phyloP scores from a whole-genome alignment of 345 rosid genomes.

The Tarenaya hassleriana region DNA sequence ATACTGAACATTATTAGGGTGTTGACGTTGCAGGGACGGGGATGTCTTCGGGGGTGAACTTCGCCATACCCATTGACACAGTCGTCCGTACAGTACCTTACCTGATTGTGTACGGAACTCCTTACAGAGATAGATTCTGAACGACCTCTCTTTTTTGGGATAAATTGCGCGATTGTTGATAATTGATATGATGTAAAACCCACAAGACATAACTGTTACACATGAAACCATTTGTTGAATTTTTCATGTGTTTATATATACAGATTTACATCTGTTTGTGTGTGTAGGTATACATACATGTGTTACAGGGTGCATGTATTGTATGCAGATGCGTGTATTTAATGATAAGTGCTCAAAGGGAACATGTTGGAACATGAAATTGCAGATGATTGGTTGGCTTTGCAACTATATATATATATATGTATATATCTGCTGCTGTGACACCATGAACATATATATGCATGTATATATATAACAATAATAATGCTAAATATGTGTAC shows the following conservation, averaged over 20 bases:
- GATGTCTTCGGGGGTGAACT: conserved; percentile 73
- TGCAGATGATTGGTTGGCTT: conserved; percentile 21
- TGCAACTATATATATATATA: neutral
- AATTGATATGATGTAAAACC: too few relatives aligned
- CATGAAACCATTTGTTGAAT: too few relatives aligned
- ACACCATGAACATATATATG: neutral
- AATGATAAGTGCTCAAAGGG: too few relatives aligned
- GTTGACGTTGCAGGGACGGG: conserved; percentile 54
- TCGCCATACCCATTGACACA: conserved; percentile 73
- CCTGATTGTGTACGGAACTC: conserved; percentile 80
- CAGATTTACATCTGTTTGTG: too few relatives aligned
- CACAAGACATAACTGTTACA: too few relatives aligned
- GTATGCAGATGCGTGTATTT: too few relatives aligned
- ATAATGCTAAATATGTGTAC: too few relatives aligned
- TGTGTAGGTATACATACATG: too few relatives aligned
- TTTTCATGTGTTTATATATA: too few relatives aligned
- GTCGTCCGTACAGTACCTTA: conserved; percentile 63
- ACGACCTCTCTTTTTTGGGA: neutral
- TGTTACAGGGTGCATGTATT: too few relatives aligned
- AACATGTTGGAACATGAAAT: conserved; percentile 7
- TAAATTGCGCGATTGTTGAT: too few relatives aligned
- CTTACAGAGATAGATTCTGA: conserved; percentile 71
- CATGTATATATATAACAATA: neutral
- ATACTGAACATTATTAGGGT: neutral
- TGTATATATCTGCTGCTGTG: conserved; percentile 6